A percentile compares a stretch with the other conserved stretches of the same genome.
Conservation (phyloP, 345 rosid species). For the Citrus mangshanensis region DNA sequence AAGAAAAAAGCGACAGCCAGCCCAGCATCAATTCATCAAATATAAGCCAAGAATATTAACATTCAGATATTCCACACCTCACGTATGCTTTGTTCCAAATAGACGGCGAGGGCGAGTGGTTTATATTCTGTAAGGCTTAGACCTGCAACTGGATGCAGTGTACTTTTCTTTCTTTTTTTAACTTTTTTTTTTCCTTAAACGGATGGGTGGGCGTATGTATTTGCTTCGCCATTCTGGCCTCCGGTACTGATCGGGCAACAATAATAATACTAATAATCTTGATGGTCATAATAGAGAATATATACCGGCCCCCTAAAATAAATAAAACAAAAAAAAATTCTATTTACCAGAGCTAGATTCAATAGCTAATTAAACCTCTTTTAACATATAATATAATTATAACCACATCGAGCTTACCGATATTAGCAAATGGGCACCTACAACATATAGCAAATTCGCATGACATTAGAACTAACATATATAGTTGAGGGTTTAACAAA, state of each 20-base stretch:
- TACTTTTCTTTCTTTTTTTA: background rate
- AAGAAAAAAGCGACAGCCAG: background rate
- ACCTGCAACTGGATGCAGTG: background rate
- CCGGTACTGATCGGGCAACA: too few species aligned
- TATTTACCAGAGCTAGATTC: too few species aligned
- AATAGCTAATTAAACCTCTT: background rate
- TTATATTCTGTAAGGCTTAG: background rate
- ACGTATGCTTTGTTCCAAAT: background rate
- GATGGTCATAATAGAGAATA: too few species aligned
- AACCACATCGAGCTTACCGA: background rate
- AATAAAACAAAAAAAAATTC: too few species aligned
- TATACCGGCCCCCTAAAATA: too few species aligned
- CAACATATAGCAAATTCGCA: background rate
- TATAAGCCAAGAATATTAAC: constrained; percentile 1
- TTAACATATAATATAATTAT: background rate
- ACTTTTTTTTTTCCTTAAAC: too few species aligned
- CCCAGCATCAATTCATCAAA: background rate
- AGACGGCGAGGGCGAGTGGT: background rate
- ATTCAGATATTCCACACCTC: constrained; percentile 4
- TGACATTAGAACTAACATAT: background rate
- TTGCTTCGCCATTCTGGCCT: too few species aligned
- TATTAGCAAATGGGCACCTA: background rate
- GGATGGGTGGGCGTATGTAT: too few species aligned
- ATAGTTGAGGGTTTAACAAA: background rate
- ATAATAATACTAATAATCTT: too few species aligned